Conservation (phyloP, 768 basidiomycete genomes). For the Russula virescens region DNA sequence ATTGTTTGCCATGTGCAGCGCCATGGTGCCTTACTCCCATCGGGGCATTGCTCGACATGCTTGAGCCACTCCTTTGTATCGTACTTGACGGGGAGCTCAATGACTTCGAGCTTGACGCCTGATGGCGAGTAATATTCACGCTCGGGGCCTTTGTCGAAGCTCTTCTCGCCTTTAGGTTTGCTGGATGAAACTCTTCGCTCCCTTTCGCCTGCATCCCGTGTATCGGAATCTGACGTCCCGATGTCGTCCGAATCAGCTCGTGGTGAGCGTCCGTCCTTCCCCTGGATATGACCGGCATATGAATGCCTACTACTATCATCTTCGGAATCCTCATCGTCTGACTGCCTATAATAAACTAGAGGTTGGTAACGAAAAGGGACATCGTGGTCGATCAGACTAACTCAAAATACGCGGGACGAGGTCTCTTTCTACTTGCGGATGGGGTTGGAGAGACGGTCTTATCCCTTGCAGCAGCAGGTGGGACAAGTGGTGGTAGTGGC, state of each 20-base stretch:
- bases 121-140: conserved; percentile 20
- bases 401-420: neutral
- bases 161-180: neutral
- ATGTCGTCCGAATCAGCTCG: conserved; percentile 5
- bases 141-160: conserved; percentile 7
- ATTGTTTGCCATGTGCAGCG: conserved; percentile 39
- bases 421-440: conserved; percentile 15
- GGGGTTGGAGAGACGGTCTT: neutral
- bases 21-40: conserved; percentile 29
- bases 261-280: neutral
- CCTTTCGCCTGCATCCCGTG: neutral
- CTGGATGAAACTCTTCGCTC: neutral
- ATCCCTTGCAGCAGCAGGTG: neutral
- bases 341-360: neutral
- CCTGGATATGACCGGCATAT: neutral
- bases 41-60: conserved; percentile 20
- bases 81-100: conserved; percentile 24
- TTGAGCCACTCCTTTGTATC: conserved; percentile 22
- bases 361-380: neutral
- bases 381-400: neutral
- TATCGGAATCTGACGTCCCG: conserved; percentile 10
- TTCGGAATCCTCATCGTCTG: conserved; percentile 10
- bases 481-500: neutral
- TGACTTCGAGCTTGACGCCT: conserved; percentile 24
- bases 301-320: neutral